Base-by-base conservation (phyloP, 2,329 filamentous ascomycete genomes). In the Orbilia quercus region DNA sequence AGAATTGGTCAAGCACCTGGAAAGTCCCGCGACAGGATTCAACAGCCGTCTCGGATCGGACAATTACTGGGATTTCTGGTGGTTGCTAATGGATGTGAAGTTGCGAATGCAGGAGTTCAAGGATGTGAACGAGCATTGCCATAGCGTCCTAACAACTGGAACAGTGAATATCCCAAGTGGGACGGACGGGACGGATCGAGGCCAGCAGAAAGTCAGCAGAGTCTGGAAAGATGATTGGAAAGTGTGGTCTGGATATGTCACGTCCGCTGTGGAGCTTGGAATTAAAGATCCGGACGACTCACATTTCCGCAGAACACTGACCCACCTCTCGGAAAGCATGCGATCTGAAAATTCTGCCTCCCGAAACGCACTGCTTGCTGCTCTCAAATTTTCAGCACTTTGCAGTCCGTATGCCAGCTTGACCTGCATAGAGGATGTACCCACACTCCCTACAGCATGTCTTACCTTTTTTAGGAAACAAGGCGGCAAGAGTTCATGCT, bases 221-320 rank as follows among this genome's bases (percentile, higher is more conserved):
- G 34, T 65, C 23, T 51, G 76, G 75, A 62, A 76, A 14, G 78
- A 78, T 64, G 78, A 79, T 53, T 79, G 78, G 78, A 77, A 76
- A 38, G 74, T 79, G 36, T 79, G 78, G 78, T 72, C 77, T n/a
- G 75, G 75, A 12, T 76, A 78, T 64, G 72, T 78, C 31, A 70
- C 71, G 23, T 75, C 77, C 18, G 75, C 76, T 12, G 34, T 74
- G 34, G 50, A 74, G 40, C 44, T 66, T 28, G 69, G 69, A 16
- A 55, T 51, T 12, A 53, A 38, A 12, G 59, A 72, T 38, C 58
- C 67, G 36, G 67, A 65, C 18, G 67, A 72, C 47, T 59, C 59
- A 47, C 44, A 44, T 7, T 72, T 72, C 25, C 28, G 64, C 65
- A 60, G 69, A 76, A 55, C 75, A 74, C n/a, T 51, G 7, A 38